Evolutionary conservation across 2,329 filamentous ascomycete genomes (phyloP).

Genomic region (Claviceps pazoutovae): DNA sequence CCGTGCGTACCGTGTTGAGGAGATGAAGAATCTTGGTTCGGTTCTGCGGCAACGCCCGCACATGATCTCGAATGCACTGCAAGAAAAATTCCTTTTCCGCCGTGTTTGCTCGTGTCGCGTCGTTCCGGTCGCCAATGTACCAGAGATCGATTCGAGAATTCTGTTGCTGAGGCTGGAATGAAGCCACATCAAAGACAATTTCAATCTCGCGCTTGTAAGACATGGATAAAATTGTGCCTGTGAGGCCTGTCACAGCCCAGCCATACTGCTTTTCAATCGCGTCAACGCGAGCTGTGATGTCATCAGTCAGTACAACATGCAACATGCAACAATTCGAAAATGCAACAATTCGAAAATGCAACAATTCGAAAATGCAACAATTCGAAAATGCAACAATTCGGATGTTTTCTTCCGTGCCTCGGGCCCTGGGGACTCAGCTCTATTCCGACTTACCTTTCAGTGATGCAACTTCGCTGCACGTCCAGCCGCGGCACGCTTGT

Average conservation of each 20-base stretch:
- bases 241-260: slow-evolving; percentile 57
- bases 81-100: slow-evolving; percentile 64
- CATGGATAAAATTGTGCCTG: slow-evolving; percentile 53
- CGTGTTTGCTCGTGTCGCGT: slow-evolving; percentile 40
- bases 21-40: slow-evolving; percentile 43
- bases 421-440: too few species aligned
- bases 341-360: too few species aligned
- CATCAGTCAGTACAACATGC: slow-evolving; percentile 20
- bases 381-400: too few species aligned
- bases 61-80: slow-evolving; percentile 53
- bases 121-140: slow-evolving; percentile 49
- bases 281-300: slow-evolving; percentile 44
- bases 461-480: slow-evolving; percentile 60
- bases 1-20: slow-evolving; percentile 42
- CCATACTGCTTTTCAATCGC: slow-evolving; percentile 51
- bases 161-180: slow-evolving; percentile 36
- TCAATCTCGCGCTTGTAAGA: slow-evolving; percentile 59
- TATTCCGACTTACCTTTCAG: slow-evolving; percentile 53
- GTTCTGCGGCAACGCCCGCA: slow-evolving; percentile 46
- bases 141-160: slow-evolving; percentile 52
- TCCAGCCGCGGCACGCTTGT: slow-evolving; percentile 85
- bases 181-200: slow-evolving; percentile 53
- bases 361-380: too few species aligned
- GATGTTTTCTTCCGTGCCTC: too few species aligned
- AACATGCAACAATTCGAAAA: too few species aligned